Conservation (phyloP, 2,329 filamentous ascomycete species). For the Dichotomopilus funicola region DNA sequence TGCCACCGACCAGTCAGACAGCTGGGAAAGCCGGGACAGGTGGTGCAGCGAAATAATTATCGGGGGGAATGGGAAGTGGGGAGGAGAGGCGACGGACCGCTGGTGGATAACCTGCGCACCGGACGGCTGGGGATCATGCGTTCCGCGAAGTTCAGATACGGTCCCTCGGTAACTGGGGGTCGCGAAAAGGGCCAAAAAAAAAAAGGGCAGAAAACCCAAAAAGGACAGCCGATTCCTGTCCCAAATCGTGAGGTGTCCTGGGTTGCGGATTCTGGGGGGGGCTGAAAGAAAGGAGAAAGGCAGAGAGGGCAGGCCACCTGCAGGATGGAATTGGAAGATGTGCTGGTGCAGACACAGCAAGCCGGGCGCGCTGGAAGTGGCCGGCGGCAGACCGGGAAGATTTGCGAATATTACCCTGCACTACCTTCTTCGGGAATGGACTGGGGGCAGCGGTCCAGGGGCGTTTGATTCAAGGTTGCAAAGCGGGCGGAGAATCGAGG, state of each 20-base stretch:
- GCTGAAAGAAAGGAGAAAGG: conserved; percentile 2
- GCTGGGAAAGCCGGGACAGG: conserved; percentile 22
- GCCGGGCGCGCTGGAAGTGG: conserved; percentile 10
- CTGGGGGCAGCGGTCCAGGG: conserved; percentile 9
- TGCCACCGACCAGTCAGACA: conserved; percentile 24
- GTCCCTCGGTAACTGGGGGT: too few relatives aligned
- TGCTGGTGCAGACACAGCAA: conserved; percentile 9
- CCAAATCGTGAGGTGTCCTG: not conserved
- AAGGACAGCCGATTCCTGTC: not conserved
- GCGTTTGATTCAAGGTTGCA: conserved; percentile 9
- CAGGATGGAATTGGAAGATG: conserved; percentile 2
- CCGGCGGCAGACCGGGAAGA: conserved; percentile 18
- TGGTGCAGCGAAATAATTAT: conserved; percentile 27
- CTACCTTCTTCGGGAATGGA: conserved; percentile 19
- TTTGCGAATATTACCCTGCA: conserved; percentile 23
- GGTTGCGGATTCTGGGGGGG: not conserved
- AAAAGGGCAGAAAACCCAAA: not conserved
- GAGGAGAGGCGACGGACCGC: conserved; percentile 17
- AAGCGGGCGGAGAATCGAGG: conserved; percentile 7
- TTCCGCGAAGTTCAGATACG: not conserved
- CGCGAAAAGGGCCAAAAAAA: too few relatives aligned
- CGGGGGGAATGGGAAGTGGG: conserved; percentile 21
- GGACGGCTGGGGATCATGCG: not conserved
- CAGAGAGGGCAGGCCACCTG: conserved; percentile 4
- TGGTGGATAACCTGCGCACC: too few relatives aligned